These are phyloP conservation scores for Cylindrodendrum hubeiense DNA, from an alignment of 2,329 filamentous ascomycete species.

Conservation along the genomic window DNA sequence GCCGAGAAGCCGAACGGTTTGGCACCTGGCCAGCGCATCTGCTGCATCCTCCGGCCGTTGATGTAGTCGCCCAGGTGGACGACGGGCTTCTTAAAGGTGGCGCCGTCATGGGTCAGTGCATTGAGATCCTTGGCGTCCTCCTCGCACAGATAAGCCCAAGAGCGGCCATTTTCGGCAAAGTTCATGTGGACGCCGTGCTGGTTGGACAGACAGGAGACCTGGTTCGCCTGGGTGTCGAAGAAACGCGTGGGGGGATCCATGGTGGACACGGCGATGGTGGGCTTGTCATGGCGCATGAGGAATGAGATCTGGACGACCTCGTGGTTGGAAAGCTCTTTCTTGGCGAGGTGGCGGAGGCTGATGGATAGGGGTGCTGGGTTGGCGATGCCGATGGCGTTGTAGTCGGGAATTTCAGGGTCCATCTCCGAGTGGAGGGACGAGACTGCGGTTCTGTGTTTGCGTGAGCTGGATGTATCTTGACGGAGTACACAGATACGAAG, in stretches of 20 bases:
- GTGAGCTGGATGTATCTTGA: not conserved
- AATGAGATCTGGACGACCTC: constrained; percentile 41
- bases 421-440: constrained; percentile 42
- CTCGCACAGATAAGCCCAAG: constrained; percentile 44
- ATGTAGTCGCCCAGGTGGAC: constrained; percentile 42
- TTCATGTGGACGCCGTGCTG: constrained; percentile 43
- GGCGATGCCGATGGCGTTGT: constrained; percentile 43
- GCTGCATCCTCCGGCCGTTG: constrained; percentile 33
- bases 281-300: constrained; percentile 31
- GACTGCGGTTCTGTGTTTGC: constrained; percentile 31
- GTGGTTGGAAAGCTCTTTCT: constrained; percentile 42
- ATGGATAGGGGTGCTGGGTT: constrained; percentile 41
- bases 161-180: constrained; percentile 35
- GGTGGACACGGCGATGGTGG: constrained; percentile 39
- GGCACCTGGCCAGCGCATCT: constrained; percentile 37
- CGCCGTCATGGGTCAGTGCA: constrained; percentile 35
- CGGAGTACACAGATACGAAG: not conserved
- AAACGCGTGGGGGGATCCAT: constrained; percentile 43
- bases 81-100: constrained; percentile 38
- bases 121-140: constrained; percentile 40
- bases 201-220: constrained; percentile 34
- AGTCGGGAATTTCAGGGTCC: constrained; percentile 37
- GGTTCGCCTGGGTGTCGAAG: constrained; percentile 38
- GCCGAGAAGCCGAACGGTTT: constrained; percentile 42
- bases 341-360: constrained; percentile 41